Base-by-base conservation (phyloP, 106 monocot genomes). In the Chionographis japonica region DNA sequence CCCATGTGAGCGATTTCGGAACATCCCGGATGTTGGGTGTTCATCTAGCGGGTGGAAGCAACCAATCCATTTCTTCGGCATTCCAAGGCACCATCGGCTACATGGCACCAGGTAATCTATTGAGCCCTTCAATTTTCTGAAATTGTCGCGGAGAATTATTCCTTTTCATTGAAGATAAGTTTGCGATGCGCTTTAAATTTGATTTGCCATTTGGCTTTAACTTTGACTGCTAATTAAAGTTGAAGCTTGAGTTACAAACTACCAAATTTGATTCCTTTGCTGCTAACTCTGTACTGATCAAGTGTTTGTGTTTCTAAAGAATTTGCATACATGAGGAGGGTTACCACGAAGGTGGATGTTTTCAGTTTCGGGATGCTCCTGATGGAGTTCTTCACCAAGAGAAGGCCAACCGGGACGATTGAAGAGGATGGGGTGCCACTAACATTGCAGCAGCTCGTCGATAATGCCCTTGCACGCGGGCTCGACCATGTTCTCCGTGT, bases 71-170 rank as follows among this genome's bases (percentile, higher is more conserved):
- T n/a, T 76, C 88, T 36, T 79, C 88, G 4, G 84, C 67, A 12
- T 86, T 95, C 41, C 95, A 86, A 72, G 95, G 95, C 75, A 95
- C 95, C 66, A 88, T 95, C 59, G 95, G 95, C 49, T 95, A 95
- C 72, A 73, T 95, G 27, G 95, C 95, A 69, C 95, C 95, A 72
- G 94, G 94, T 88, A 71, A 76, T 41, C 43, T 39, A 4, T 56
- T 54, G 15, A 2, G 16, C 51, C n/a, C 3, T 40, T 46, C 8
- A 46, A 46, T 46, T 27, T 27, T 27, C 27, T 27, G 27, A 27
- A 27, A 27, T 27, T 27, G 27, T 27, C 27, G 27, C 27, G 1
- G 27, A 27, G 27, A 27, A 27, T 27, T 27, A 27, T 27, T 27
- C 27, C 27, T 27, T 27, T 27, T 27, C 27, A 1, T 27, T 27